phyloP scores from a whole-genome alignment of 208 protist species.

The Acanthamoeba sp. region DNA sequence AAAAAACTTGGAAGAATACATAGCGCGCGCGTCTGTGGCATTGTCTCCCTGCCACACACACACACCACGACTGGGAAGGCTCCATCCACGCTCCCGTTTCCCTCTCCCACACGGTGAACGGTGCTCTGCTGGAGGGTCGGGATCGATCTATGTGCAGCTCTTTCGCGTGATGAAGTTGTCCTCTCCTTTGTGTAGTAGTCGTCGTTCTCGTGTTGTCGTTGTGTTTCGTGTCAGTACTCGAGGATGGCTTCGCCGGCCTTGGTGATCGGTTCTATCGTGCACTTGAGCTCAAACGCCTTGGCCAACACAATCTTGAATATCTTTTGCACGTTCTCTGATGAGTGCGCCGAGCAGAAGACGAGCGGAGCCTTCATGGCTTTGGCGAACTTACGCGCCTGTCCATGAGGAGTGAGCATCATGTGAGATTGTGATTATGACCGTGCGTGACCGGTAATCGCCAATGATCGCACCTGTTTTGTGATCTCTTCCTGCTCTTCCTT shows the following conservation, averaged over 20 bases:
- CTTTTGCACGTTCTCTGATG: conserved; percentile 93
- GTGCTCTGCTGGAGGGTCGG: too few relatives aligned
- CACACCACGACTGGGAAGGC: not conserved
- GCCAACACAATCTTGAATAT: conserved; percentile 94
- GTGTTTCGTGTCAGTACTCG: conserved; percentile 83
- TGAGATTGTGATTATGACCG: too few relatives aligned
- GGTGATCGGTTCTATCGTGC: conserved; percentile 86
- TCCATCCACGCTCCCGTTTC: too few relatives aligned
- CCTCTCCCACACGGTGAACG: too few relatives aligned
- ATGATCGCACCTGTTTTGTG: conserved; percentile 87
- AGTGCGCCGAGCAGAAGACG: conserved; percentile 92
- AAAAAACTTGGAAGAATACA: not conserved
- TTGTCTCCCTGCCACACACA: not conserved
- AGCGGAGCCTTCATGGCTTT: conserved; percentile 94
- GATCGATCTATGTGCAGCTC: too few relatives aligned
- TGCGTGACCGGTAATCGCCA: too few relatives aligned
- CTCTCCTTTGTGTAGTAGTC: too few relatives aligned
- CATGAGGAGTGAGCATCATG: too few relatives aligned
- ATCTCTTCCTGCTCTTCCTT: conserved; percentile 91
- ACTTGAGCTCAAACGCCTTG: conserved; percentile 92
- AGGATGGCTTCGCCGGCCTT: conserved; percentile 90
- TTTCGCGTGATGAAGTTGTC: not conserved
- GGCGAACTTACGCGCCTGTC: conserved; percentile 91
- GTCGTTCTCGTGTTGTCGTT: not conserved
- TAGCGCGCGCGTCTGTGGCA: not conserved